Conservation (phyloP, 306 rosid genomes). For the Arachis stenosperma region DNA sequence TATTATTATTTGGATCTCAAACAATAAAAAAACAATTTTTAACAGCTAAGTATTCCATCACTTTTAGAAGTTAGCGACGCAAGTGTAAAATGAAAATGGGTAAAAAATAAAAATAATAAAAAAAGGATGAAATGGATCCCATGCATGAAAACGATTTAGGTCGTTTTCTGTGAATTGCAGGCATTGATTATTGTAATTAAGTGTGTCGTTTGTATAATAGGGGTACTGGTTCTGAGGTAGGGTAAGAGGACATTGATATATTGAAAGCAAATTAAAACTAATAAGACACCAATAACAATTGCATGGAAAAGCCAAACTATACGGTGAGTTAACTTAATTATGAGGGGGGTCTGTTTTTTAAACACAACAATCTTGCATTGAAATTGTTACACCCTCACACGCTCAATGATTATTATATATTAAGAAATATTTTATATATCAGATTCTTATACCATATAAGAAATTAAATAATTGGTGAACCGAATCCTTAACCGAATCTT, state of each 20-base stretch:
- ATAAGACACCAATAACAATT: slow-evolving; percentile 32
- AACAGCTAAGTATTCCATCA: neutral
- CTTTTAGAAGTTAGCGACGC: neutral
- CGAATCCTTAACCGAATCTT: too few relatives aligned
- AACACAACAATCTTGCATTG: slow-evolving; percentile 18
- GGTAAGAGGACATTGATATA: slow-evolving; percentile 25
- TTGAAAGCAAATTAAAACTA: slow-evolving; percentile 29
- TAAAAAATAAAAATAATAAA: neutral
- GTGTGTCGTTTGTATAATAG: neutral
- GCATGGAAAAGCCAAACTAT: slow-evolving; percentile 47
- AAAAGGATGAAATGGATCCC: neutral
- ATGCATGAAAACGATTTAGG: neutral
- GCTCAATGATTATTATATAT: too few relatives aligned
- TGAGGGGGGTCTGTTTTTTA: slow-evolving; percentile 28
- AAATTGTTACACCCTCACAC: too few relatives aligned
- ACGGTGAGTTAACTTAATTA: slow-evolving; percentile 35
- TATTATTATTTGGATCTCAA: neutral
- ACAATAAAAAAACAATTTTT: neutral
- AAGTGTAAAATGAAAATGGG: slow-evolving; percentile 5
- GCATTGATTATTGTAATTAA: slow-evolving; percentile 12
- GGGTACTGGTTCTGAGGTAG: slow-evolving; percentile 1
- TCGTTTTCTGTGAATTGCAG: slow-evolving; percentile 28
- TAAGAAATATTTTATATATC: too few relatives aligned
- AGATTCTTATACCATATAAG: too few relatives aligned
- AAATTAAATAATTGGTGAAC: too few relatives aligned